phyloP scores from a whole-genome alignment of 208 protist species.

The Wallacemonas sp. region DNA sequence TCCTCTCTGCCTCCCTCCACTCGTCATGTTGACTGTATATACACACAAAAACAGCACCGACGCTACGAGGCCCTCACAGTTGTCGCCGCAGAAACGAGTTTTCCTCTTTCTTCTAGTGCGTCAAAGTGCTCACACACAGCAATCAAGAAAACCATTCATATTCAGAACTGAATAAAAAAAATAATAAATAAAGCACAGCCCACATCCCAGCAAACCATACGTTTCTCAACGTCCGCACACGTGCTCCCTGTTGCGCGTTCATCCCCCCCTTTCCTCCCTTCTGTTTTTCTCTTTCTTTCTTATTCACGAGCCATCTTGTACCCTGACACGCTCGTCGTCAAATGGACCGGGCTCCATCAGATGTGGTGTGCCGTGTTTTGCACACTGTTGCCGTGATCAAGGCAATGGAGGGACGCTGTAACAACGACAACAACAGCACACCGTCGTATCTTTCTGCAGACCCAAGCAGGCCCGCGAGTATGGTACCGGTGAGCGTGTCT shows the following conservation, averaged over 20 bases:
- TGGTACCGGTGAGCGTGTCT: too few species aligned
- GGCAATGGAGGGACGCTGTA: neutral
- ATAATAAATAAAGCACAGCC: neutral
- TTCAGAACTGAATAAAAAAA: neutral
- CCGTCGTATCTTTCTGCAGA: too few species aligned
- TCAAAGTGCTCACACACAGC: neutral
- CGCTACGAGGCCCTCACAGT: too few species aligned
- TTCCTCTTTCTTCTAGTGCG: neutral
- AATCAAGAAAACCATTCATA: neutral
- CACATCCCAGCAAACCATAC: too few species aligned
- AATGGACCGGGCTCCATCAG: neutral
- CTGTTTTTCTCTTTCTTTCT: conserved; percentile 12
- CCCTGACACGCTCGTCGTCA: neutral
- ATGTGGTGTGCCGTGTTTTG: neutral
- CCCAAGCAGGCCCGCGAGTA: too few species aligned
- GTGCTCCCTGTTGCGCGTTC: conserved; percentile 11
- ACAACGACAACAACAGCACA: too few species aligned
- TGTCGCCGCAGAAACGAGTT: too few species aligned
- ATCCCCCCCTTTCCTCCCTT: neutral
- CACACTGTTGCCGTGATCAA: conserved; percentile 4
- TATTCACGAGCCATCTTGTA: neutral
- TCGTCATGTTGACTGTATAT: too few species aligned
- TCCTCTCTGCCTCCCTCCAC: too few species aligned
- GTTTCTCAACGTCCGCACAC: neutral
- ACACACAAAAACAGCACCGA: too few species aligned